Evolutionary conservation across 352 stramenopile genomes (phyloP).

Genomic region (Phytophthora vignae): DNA sequence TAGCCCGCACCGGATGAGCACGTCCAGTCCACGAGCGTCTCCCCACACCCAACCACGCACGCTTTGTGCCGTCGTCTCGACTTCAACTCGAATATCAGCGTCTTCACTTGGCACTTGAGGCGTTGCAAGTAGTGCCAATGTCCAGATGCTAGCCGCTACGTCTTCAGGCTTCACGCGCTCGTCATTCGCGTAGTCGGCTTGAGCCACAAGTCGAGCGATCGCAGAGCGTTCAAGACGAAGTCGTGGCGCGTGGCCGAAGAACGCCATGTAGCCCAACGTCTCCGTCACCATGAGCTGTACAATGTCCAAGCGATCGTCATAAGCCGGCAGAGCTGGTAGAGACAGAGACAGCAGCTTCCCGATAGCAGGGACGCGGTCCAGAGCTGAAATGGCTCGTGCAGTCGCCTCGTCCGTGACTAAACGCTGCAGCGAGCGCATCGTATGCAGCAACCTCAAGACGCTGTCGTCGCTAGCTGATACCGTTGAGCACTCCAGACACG

Average conservation of each 20-base stretch:
- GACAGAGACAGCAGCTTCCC: slow-evolving; percentile 39
- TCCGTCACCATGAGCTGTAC: slow-evolving; percentile 71
- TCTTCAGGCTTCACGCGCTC: slow-evolving; percentile 40
- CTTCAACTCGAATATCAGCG: not conserved
- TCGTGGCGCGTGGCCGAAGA: slow-evolving; percentile 52
- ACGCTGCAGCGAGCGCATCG: slow-evolving; percentile 60
- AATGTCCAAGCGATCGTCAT: slow-evolving; percentile 36
- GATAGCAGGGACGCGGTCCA: slow-evolving; percentile 46
- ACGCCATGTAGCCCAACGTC: slow-evolving; percentile 72
- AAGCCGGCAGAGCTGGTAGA: slow-evolving; percentile 17
- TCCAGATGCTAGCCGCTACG: slow-evolving; percentile 53
- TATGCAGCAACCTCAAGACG: slow-evolving; percentile 46
- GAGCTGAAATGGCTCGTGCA: slow-evolving; percentile 36
- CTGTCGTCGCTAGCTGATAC: slow-evolving; percentile 20
- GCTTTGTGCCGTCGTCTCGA: slow-evolving; percentile 18
- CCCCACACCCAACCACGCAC: slow-evolving; percentile 46
- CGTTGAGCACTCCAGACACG: slow-evolving; percentile 48
- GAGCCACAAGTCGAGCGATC: slow-evolving; percentile 50
- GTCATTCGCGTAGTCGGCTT: slow-evolving; percentile 47
- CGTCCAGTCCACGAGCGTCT: slow-evolving; percentile 34
- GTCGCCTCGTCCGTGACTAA: slow-evolving; percentile 65
- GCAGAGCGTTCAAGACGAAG: slow-evolving; percentile 42
- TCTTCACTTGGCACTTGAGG: slow-evolving; percentile 15
- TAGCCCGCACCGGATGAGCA: slow-evolving; percentile 51
- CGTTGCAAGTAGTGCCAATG: slow-evolving; percentile 49